Percentiles rank a stretch among this genome's conserved stretches.
phyloP scores from a whole-genome alignment of 2,329 filamentous ascomycete species.

The Ceratocystis smalleyi region DNA sequence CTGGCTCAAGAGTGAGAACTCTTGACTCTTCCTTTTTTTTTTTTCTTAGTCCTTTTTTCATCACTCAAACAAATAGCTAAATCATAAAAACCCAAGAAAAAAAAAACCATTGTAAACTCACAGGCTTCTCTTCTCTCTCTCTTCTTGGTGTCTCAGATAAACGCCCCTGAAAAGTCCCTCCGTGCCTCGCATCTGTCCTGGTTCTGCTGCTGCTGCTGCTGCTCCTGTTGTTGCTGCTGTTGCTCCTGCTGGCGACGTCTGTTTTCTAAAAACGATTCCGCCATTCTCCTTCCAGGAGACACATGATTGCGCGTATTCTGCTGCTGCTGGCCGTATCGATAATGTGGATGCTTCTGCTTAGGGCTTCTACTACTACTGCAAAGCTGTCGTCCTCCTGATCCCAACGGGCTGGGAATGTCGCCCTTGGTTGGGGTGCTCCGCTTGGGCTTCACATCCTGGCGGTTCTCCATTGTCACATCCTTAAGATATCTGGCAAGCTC shows the following conservation, averaged over 20 bases:
- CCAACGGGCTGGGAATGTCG: neutral
- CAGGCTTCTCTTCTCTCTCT: neutral
- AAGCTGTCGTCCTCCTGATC: neutral
- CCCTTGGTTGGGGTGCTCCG: neutral
- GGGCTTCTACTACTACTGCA: neutral
- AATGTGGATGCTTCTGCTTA: neutral
- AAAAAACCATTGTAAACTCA: neutral
- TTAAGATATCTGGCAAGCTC: neutral
- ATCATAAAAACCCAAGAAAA: neutral
- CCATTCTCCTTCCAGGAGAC: slow-evolving; percentile 14
- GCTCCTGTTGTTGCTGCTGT: neutral
- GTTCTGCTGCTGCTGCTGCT: neutral
- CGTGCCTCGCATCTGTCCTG: neutral
- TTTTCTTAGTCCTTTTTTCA: too few species aligned
- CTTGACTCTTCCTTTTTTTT: too few species aligned
- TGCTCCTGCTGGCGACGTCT: slow-evolving; percentile 3
- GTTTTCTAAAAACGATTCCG: slow-evolving; percentile 15
- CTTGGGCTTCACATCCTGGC: slow-evolving; percentile 3
- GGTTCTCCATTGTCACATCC: slow-evolving; percentile 10
- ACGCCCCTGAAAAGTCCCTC: slow-evolving; percentile 14
- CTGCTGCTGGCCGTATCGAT: neutral
- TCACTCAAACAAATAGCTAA: neutral
- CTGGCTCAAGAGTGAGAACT: neutral
- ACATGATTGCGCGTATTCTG: slow-evolving; percentile 6
- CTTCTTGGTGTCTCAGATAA: slow-evolving; percentile 5